These are phyloP conservation scores for Paracamarosporium sp. DNA, from an alignment of 2,329 filamentous ascomycete species.

Conservation along the genomic window DNA sequence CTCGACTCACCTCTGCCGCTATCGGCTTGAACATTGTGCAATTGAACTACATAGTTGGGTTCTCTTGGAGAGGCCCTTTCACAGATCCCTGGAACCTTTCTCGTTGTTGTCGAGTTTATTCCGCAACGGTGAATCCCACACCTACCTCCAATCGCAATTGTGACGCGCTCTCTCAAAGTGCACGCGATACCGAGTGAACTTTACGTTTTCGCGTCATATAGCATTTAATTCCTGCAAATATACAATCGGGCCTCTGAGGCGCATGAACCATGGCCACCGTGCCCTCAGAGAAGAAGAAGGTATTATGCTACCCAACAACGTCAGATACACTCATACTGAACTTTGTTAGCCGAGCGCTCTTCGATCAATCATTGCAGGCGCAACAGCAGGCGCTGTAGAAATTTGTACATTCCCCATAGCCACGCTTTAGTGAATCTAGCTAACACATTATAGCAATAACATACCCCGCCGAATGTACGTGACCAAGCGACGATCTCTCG, in stretches of 20 bases:
- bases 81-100: background rate
- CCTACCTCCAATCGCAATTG: background rate
- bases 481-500: background rate
- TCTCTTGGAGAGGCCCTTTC: too few species aligned
- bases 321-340: conserved; percentile 10
- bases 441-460: conserved; percentile 72
- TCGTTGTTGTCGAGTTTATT: background rate
- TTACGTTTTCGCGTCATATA: background rate
- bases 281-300: conserved; percentile 45
- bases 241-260: background rate
- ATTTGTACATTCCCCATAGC: conserved; percentile 68
- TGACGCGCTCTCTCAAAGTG: background rate
- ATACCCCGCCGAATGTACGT: conserved; percentile 88
- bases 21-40: conserved; percentile 13
- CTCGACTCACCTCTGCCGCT: conserved; percentile 17
- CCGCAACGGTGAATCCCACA: too few species aligned
- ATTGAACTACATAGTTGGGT: background rate
- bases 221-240: background rate
- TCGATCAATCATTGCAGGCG: conserved; percentile 89
- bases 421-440: conserved; percentile 2
- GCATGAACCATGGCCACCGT: conserved; percentile 31
- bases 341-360: conserved; percentile 72
- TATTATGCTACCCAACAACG: conserved; percentile 6
- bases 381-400: conserved; percentile 92
- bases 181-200: background rate